Conservation (phyloP, 192 early-diverging fungal species). For the Mortierella claussenii region DNA sequence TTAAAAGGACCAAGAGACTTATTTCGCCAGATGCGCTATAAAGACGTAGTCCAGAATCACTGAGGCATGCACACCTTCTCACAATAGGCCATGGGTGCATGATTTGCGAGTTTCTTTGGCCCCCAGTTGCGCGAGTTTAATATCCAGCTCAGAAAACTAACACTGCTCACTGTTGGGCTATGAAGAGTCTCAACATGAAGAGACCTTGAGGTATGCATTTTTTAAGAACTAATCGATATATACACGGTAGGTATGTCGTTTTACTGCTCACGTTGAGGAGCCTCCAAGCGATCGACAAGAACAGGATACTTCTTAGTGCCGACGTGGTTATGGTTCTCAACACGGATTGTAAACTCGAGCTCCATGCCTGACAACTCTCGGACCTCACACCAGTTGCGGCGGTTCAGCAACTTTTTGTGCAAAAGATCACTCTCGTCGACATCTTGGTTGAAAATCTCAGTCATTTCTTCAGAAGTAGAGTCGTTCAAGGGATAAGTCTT, state of each 20-base stretch:
- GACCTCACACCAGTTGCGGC: constrained; percentile 52
- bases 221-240: too few species aligned
- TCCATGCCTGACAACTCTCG: constrained; percentile 36
- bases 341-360: constrained; percentile 46
- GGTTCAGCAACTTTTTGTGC: constrained; percentile 47
- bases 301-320: constrained; percentile 46
- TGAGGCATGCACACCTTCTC: too few species aligned
- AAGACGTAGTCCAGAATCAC: too few species aligned
- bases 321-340: constrained; percentile 40
- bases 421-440: constrained; percentile 64
- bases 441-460: constrained; percentile 73
- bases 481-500: constrained; percentile 67
- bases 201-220: too few species aligned
- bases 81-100: too few species aligned
- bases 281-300: constrained; percentile 39
- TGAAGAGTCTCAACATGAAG: too few species aligned
- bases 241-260: not conserved
- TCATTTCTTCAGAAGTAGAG: constrained; percentile 76
- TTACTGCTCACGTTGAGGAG: constrained; percentile 28
- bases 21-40: too few species aligned
- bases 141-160: too few species aligned
- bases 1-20: too few species aligned
- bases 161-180: too few species aligned
- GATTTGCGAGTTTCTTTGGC: too few species aligned
- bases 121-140: too few species aligned